These are phyloP conservation scores for Schrenkiella parvula DNA, from an alignment of 345 rosid species.

Conservation along the genomic window DNA sequence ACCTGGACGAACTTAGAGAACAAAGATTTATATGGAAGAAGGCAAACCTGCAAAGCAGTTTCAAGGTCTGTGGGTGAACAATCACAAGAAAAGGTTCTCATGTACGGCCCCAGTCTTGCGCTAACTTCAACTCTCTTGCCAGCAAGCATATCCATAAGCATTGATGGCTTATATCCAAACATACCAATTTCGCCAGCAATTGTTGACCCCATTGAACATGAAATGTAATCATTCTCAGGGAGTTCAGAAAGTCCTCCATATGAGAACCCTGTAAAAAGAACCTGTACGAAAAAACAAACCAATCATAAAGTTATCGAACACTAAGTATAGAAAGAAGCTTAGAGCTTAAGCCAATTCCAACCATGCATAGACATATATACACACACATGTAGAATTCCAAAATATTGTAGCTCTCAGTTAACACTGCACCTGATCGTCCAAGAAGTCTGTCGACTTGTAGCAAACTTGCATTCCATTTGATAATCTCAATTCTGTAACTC, in stretches of 20 bases:
- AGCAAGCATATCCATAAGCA: slow-evolving; percentile 91
- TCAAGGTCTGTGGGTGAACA: slow-evolving; percentile 91
- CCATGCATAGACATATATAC: slow-evolving; percentile 3
- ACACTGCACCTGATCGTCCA: slow-evolving; percentile 77
- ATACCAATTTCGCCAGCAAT: slow-evolving; percentile 92
- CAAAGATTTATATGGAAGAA: slow-evolving; percentile 6
- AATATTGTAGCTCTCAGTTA: neutral
- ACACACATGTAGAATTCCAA: neutral
- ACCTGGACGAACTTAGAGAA: neutral
- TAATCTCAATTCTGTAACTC: slow-evolving; percentile 73
- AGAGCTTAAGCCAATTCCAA: neutral
- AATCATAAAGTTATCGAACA: slow-evolving; percentile 12
- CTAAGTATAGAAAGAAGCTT: neutral
- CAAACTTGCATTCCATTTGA: slow-evolving; percentile 88
- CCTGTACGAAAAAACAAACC: slow-evolving; percentile 40
- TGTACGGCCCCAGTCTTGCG: slow-evolving; percentile 69
- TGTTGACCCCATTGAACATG: slow-evolving; percentile 81
- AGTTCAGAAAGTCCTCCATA: slow-evolving; percentile 95
- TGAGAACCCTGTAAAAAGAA: slow-evolving; percentile 87
- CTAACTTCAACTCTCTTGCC: slow-evolving; percentile 94
- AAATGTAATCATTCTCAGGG: slow-evolving; percentile 69
- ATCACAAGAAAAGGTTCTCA: slow-evolving; percentile 79
- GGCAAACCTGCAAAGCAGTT: slow-evolving; percentile 87
- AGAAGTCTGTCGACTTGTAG: slow-evolving; percentile 79
- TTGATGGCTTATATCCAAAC: slow-evolving; percentile 81